Evolutionary conservation across 2,329 filamentous ascomycete genomes (phyloP).

Genomic region (Aspergillus viridinutans): DNA sequence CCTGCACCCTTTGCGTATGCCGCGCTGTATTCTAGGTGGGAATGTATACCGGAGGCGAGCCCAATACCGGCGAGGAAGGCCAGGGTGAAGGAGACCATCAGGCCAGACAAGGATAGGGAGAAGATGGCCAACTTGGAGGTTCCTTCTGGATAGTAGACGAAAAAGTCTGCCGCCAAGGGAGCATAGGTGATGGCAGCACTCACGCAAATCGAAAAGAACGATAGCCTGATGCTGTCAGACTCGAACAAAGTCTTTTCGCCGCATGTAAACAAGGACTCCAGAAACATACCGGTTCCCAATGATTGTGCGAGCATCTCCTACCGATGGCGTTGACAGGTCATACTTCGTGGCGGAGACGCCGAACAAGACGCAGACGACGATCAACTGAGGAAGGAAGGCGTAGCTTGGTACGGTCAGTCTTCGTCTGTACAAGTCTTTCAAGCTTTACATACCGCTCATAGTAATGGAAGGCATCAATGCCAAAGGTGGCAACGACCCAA

Average conservation of each 20-base stretch:
- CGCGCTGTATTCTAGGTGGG: constrained; percentile 50
- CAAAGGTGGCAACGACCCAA: constrained; percentile 63
- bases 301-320: constrained; percentile 50
- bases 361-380: constrained; percentile 58
- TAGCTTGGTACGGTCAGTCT: constrained; percentile 40
- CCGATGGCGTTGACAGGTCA: constrained; percentile 50
- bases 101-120: constrained; percentile 52
- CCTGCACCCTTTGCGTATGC: constrained; percentile 59
- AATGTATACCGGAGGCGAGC: constrained; percentile 54
- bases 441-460: constrained; percentile 54
- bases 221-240: constrained; percentile 41
- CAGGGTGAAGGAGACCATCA: constrained; percentile 57
- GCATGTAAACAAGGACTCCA: not conserved
- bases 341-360: constrained; percentile 60
- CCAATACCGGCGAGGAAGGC: constrained; percentile 60
- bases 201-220: constrained; percentile 66
- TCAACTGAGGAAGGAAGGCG: constrained; percentile 60
- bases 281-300: constrained; percentile 41
- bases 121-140: constrained; percentile 54
- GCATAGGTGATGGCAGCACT: constrained; percentile 62
- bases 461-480: constrained; percentile 63
- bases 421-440: not conserved
- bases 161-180: constrained; percentile 62
- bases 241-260: not conserved
- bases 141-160: constrained; percentile 60